Evolutionary conservation across 176 grass and related monocot genomes (phyloP).

Genomic region (Areca catechu): DNA sequence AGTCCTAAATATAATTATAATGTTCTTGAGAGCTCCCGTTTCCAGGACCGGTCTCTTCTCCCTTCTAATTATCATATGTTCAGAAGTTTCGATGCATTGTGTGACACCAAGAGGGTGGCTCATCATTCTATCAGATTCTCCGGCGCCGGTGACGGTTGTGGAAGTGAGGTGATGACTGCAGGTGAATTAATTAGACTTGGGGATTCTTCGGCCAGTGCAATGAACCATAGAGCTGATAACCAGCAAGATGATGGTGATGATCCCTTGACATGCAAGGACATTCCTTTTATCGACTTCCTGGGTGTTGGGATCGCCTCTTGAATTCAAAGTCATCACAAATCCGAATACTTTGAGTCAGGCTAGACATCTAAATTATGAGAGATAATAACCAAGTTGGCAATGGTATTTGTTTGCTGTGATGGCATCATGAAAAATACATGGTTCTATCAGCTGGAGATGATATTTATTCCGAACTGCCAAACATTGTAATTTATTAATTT

Average conservation of each 20-base stretch:
- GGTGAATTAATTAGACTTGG: background rate
- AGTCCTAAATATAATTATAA: conserved; percentile 25
- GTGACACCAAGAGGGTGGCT: background rate
- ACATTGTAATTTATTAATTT: too few species aligned
- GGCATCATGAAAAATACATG: too few species aligned
- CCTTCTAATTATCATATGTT: background rate
- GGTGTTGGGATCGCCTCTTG: conserved; percentile 28
- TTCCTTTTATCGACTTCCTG: conserved; percentile 49
- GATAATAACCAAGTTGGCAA: too few species aligned
- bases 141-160: background rate
- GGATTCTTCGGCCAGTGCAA: background rate
- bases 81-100: background rate
- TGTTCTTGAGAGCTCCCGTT: conserved; percentile 1
- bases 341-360: conserved; percentile 5
- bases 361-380: conserved; percentile 4
- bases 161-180: background rate
- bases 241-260: background rate
- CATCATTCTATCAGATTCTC: background rate
- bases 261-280: conserved; percentile 8
- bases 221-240: background rate
- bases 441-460: too few species aligned
- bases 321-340: conserved; percentile 5
- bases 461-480: too few species aligned
- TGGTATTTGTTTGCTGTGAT: too few species aligned
- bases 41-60: background rate